Evolutionary conservation across 768 basidiomycete species (phyloP).

Genomic region (Mycena epipterygia): DNA sequence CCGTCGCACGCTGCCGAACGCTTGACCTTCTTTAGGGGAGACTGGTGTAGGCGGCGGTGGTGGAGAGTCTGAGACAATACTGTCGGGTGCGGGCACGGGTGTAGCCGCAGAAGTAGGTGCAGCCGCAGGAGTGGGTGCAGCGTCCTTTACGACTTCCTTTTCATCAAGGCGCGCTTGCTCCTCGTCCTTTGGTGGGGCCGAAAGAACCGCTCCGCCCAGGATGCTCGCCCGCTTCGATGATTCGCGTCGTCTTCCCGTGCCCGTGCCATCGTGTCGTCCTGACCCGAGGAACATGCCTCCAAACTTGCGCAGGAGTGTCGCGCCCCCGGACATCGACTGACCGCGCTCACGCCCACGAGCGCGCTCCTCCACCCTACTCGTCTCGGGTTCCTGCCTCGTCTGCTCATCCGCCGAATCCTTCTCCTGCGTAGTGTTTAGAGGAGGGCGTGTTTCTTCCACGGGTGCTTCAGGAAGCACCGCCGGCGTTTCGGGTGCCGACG

Average conservation of each 20-base stretch:
- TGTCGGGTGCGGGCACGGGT: conserved; percentile 81
- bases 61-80: conserved; percentile 27
- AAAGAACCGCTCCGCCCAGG: conserved; percentile 51
- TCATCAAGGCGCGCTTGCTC: conserved; percentile 38
- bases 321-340: conserved; percentile 65
- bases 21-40: conserved; percentile 49
- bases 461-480: background rate
- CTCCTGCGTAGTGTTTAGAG: conserved; percentile 67
- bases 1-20: conserved; percentile 72
- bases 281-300: conserved; percentile 74
- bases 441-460: background rate
- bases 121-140: conserved; percentile 90
- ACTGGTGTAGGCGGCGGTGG: conserved; percentile 42
- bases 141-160: conserved; percentile 34
- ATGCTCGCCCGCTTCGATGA: conserved; percentile 61
- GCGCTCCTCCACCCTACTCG: conserved; percentile 48
- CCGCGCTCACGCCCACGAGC: conserved; percentile 60
- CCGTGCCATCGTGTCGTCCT: conserved; percentile 59
- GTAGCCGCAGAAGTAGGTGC: conserved; percentile 74
- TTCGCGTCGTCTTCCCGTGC: background rate
- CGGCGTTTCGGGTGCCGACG: background rate
- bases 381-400: conserved; percentile 61
- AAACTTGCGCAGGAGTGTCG: conserved; percentile 84
- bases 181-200: conserved; percentile 53
- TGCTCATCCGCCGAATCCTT: conserved; percentile 66